Conservation (phyloP, 805 yeast genomes). For the Saccharomycopsis babjevae region DNA sequence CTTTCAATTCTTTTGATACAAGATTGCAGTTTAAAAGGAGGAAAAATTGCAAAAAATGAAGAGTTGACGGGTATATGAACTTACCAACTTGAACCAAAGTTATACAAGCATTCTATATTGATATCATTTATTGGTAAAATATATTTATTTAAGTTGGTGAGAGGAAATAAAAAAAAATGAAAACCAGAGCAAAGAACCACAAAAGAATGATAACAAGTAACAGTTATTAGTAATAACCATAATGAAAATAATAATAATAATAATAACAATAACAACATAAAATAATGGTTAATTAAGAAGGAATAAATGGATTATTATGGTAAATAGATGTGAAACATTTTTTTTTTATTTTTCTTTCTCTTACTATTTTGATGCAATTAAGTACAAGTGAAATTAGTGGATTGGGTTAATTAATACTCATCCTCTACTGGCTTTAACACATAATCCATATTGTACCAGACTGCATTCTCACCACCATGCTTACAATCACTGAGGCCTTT, state of each 20-base stretch:
- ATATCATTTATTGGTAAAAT: not conserved
- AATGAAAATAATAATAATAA: not conserved
- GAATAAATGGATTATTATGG: not conserved
- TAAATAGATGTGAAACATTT: not conserved
- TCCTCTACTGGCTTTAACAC: constrained; percentile 35
- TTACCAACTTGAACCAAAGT: too few relatives aligned
- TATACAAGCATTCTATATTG: not conserved
- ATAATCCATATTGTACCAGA: constrained; percentile 50
- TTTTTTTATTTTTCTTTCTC: not conserved
- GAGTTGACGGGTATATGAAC: too few relatives aligned
- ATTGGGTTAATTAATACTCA: constrained; percentile 23
- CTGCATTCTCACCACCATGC: constrained; percentile 38
- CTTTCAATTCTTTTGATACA: too few relatives aligned
- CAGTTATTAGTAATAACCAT: not conserved
- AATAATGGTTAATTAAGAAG: not conserved
- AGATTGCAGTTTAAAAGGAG: too few relatives aligned
- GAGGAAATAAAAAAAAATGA: not conserved
- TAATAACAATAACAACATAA: not conserved
- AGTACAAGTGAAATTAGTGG: not conserved
- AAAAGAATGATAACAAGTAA: not conserved
- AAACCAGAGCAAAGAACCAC: not conserved
- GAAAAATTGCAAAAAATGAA: too few relatives aligned
- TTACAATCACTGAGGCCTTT: constrained; percentile 53
- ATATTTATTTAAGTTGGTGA: not conserved
- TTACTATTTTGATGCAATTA: constrained; percentile 4